Evolutionary conservation across 2,329 filamentous ascomycete genomes (phyloP).

Genomic region (Botryotinia globosa): DNA sequence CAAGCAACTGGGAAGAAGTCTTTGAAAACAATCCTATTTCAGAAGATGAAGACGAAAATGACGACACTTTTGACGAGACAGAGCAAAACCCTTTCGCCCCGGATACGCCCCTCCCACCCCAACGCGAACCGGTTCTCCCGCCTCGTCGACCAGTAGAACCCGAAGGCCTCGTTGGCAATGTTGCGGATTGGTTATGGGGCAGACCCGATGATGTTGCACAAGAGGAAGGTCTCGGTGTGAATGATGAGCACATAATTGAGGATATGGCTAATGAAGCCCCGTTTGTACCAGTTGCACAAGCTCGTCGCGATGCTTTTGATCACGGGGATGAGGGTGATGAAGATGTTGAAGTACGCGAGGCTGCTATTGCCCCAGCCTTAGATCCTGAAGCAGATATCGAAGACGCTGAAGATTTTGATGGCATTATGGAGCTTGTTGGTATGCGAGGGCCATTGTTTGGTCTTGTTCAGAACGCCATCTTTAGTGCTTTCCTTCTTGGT

Average conservation of each 20-base stretch:
- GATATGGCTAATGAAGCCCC: conserved; percentile 59
- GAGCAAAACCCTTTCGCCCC: conserved; percentile 27
- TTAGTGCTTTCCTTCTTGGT: conserved; percentile 86
- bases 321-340: conserved; percentile 38
- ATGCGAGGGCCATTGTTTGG: conserved; percentile 92
- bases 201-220: conserved; percentile 46
- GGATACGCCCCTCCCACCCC: conserved; percentile 25
- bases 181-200: conserved; percentile 63
- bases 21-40: conserved; percentile 30
- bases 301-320: conserved; percentile 29
- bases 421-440: conserved; percentile 91
- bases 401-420: conserved; percentile 91
- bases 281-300: conserved; percentile 49
- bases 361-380: conserved; percentile 63
- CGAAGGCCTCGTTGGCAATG: conserved; percentile 43
- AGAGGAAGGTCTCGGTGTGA: conserved; percentile 45
- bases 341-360: conserved; percentile 59
- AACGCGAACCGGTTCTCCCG: conserved; percentile 22
- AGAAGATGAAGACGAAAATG: conserved; percentile 25
- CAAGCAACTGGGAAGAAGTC: conserved; percentile 27
- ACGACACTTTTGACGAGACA: conserved; percentile 10
- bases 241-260: conserved; percentile 60
- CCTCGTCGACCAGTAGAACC: conserved; percentile 30
- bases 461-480: conserved; percentile 90
- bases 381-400: conserved; percentile 76